Evolutionary conservation across 2,329 filamentous ascomycete species (phyloP), one percentile per base, ranked within the genome.

Genomic region (Trichocomaceae sp.): DNA sequence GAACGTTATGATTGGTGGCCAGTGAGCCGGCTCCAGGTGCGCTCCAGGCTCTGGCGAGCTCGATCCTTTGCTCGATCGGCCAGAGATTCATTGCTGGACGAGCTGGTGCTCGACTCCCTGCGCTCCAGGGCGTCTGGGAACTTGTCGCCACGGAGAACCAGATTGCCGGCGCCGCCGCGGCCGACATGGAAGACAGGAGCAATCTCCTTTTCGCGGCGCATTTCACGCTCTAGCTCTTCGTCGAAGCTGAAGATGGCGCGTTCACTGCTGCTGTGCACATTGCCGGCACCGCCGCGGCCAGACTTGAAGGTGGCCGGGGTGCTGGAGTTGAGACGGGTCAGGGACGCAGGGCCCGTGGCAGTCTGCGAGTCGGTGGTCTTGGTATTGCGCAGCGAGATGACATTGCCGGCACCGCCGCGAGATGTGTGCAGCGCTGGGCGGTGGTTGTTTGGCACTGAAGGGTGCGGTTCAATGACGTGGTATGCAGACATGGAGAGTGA

Each of bases 151-250:
- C 65, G 64, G 61, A 60, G 62, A 50, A 74, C 64, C 59, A 67
- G 68, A 68, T 85, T 85, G 50, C 80, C 83, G 12, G 78, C 79
- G 41, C 83, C 83, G 19, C 82, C 83, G 45, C 83, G 76, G 44
- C 83, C 83, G 59, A 84, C 79, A 66, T 83, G 80, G 75, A 83
- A 85, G 58, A 85, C 77, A 17, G 83, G 83, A 2, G 82, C 81
- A 47, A 78, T 73, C 57, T 77, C 72, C 58, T 74, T 72, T 61
- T 74, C 74, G 35, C 78, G 73, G 55, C 77, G 75, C 59, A 80
- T 72, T 57, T 83, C 78, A 56, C 77, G 77, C 61, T 81, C 77
- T 50, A 85, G 76, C 64, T 85, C 83, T 72, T 85, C 83, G 67
- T 85, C 83, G 70, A 85, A 85, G 69, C 78, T 80, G 42, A 59